These are phyloP conservation scores for Podila verticillata DNA, from an alignment of 192 early-diverging fungal species.

Conservation along the genomic window DNA sequence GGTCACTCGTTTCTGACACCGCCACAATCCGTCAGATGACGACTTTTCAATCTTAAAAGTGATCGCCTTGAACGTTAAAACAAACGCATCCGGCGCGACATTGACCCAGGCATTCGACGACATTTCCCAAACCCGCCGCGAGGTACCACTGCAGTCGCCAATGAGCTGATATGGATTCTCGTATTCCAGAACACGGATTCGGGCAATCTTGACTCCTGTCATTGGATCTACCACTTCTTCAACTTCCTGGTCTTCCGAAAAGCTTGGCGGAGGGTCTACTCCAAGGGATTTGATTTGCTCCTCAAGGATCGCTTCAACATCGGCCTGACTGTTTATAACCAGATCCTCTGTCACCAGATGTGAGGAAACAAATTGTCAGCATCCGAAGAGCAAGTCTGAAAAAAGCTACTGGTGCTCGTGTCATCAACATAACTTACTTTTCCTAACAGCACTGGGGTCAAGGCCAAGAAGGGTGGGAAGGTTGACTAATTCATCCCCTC, in stretches of 20 bases:
- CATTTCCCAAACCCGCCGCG: slow-evolving; percentile 6
- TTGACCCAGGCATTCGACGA: slow-evolving; percentile 57
- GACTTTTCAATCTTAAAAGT: slow-evolving; percentile 39
- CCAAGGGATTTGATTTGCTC: slow-evolving; percentile 30
- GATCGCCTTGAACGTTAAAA: slow-evolving; percentile 27
- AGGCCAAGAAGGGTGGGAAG: slow-evolving; percentile 87
- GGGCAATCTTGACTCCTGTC: slow-evolving; percentile 15
- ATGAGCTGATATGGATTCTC: slow-evolving; percentile 60
- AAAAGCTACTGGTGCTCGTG: neutral
- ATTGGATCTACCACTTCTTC: slow-evolving; percentile 9
- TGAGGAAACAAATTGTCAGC: neutral
- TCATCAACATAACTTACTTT: slow-evolving; percentile 40
- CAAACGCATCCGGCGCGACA: slow-evolving; percentile 49
- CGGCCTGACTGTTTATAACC: slow-evolving; percentile 6
- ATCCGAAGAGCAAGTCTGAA: neutral
- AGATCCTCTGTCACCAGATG: neutral
- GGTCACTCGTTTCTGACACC: slow-evolving; percentile 35
- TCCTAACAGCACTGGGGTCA: slow-evolving; percentile 61
- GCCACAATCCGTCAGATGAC: slow-evolving; percentile 21
- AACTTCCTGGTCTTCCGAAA: slow-evolving; percentile 13
- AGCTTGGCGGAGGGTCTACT: neutral
- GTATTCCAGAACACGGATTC: slow-evolving; percentile 59
- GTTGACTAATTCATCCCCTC: slow-evolving; percentile 63
- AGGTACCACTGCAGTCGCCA: slow-evolving; percentile 48
- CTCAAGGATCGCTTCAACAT: slow-evolving; percentile 14